Evolutionary conservation across 164 flowering plant species (phyloP), one percentile per base, ranked within the genome.

Genomic region (Vitis rupestris): DNA sequence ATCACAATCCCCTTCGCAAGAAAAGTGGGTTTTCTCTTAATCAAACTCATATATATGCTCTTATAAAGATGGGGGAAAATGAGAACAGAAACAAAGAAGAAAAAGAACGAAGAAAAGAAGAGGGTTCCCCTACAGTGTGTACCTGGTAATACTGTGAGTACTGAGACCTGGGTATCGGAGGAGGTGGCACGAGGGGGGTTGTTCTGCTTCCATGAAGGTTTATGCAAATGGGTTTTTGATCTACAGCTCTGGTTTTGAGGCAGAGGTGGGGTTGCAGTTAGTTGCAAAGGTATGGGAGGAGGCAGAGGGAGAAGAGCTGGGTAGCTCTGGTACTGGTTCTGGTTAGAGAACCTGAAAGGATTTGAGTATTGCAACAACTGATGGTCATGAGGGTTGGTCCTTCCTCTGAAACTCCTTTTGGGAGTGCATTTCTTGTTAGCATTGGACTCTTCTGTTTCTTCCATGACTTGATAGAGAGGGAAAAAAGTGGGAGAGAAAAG

Each of bases 251-350:
- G 83, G 80, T 69, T 71, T 70, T 70, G 85, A 77, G 71, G 78
- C 37, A 74, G 29, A 50, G 70, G 70, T 11, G 80, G 86, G 62
- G 82, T 10, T 9, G 72, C 29, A 64, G 83, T 64, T 4, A 84
- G 73, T 15, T 82, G 91, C 56, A 82, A 79, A 66, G 87, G 91
- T 44, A 78, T 61, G 14, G 78, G 80, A 59, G 88, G 84, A 74
- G 91, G 92, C 11, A 85, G 78, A 75, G 93, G 97, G 75, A 86
- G 92, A 71, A 88, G 81, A 69, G 87, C 82, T 55, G 86, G 89
- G 81, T 70, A 82, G 52, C 63, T 67, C 47, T 74, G 86, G 75
- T 69, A 83, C 50, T 80, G 85, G 73, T 81, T 84, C 30, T 82
- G 84, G 79, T 71, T 70, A 37, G 63, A 76, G 62, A 72, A 82